phyloP scores from a whole-genome alignment of 768 basidiomycete genomes.

The Amyloporia xantha region DNA sequence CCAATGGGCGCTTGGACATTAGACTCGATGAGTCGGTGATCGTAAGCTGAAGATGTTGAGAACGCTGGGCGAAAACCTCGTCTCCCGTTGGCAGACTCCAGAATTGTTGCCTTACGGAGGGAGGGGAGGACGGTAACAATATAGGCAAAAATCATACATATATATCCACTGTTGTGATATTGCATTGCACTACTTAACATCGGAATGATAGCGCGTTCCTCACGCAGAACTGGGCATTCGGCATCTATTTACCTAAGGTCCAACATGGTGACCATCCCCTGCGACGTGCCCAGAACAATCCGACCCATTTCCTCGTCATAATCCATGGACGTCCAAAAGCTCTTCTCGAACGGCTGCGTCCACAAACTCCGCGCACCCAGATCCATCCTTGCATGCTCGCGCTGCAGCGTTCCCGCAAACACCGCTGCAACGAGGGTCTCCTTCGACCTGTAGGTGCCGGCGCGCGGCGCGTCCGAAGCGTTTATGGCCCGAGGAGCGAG shows the following conservation, averaged over 20 bases:
- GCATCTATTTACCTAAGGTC: too few species aligned
- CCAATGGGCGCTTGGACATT: not conserved
- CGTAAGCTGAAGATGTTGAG: too few species aligned
- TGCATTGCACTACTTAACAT: too few species aligned
- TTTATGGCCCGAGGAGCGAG: constrained; percentile 22
- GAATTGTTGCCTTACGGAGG: too few species aligned
- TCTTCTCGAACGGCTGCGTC: constrained; percentile 17
- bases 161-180: too few species aligned
- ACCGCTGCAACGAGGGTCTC: not conserved
- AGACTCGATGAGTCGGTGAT: too few species aligned
- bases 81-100: too few species aligned
- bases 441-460: constrained; percentile 8
- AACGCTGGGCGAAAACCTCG: too few species aligned
- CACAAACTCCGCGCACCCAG: constrained; percentile 24
- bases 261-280: constrained; percentile 40
- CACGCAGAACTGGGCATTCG: too few species aligned
- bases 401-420: constrained; percentile 18
- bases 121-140: too few species aligned
- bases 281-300: constrained; percentile 45
- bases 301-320: constrained; percentile 54
- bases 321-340: constrained; percentile 51
- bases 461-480: constrained; percentile 13
- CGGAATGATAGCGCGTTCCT: too few species aligned
- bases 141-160: too few species aligned
- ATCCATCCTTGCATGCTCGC: not conserved